These are phyloP conservation scores for Flueggea neowawraea DNA, from an alignment of 441 rosid species.

Conservation along the genomic window DNA sequence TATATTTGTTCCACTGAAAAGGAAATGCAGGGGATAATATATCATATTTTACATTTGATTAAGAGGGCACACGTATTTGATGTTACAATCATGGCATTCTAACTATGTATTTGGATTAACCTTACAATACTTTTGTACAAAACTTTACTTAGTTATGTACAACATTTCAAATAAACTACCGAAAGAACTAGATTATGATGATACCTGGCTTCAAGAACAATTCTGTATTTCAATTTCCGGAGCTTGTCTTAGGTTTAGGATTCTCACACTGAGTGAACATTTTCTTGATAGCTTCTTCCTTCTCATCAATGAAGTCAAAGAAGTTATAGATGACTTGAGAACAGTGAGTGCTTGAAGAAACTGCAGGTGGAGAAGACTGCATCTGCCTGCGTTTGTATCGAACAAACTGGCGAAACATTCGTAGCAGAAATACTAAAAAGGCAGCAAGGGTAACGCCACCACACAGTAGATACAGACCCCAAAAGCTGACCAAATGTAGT, in stretches of 20 bases:
- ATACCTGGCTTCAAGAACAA: too few relatives aligned
- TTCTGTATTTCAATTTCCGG: too few relatives aligned
- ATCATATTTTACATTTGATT: too few relatives aligned
- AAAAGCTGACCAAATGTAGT: conserved; percentile 68
- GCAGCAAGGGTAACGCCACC: conserved; percentile 46
- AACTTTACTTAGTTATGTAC: too few relatives aligned
- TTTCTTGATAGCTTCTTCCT: conserved; percentile 79
- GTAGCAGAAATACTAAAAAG: conserved; percentile 40
- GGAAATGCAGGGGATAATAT: too few relatives aligned
- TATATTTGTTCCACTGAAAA: too few relatives aligned
- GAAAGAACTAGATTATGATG: too few relatives aligned
- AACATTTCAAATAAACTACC: too few relatives aligned
- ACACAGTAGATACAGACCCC: conserved; percentile 76
- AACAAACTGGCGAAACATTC: conserved; percentile 49
- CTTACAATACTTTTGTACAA: too few relatives aligned
- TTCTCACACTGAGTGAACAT: conserved; percentile 34
- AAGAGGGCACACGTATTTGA: too few relatives aligned
- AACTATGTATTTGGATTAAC: too few relatives aligned
- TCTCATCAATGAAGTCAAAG: conserved; percentile 72
- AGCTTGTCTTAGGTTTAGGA: conserved; percentile 24
- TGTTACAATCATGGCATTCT: too few relatives aligned
- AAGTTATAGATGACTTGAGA: conserved; percentile 44
- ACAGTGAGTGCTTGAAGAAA: conserved; percentile 27
- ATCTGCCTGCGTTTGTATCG: conserved; percentile 46
- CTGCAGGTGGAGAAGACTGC: conserved; percentile 17